Evolutionary conservation across 2,329 filamentous ascomycete species (phyloP).

Genomic region (Balansia obtecta): DNA sequence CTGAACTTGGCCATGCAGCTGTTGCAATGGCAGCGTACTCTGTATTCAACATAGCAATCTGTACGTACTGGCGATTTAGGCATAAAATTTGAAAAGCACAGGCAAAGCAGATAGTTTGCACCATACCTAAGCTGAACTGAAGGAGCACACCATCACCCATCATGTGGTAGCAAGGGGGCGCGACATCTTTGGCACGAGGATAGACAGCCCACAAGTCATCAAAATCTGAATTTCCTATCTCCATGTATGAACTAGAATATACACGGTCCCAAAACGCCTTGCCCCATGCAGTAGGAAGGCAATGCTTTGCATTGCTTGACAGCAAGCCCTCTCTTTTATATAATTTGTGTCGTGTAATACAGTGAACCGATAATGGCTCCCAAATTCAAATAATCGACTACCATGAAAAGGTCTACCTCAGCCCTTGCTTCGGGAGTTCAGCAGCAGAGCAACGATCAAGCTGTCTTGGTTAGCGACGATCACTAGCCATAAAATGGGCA

Average conservation of each 20-base stretch:
- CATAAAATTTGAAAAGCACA: too few relatives aligned
- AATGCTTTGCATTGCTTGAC: constrained; percentile 3
- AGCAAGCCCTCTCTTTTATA: not conserved
- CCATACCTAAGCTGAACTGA: too few relatives aligned
- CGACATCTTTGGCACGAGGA: not conserved
- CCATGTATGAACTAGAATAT: constrained; percentile 17
- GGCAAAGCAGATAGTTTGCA: too few relatives aligned
- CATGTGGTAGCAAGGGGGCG: not conserved
- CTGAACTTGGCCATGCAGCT: too few relatives aligned
- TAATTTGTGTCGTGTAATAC: not conserved
- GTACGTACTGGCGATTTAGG: too few relatives aligned
- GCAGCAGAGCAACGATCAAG: constrained; percentile 82
- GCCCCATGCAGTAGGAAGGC: constrained; percentile 20
- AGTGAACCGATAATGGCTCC: not conserved
- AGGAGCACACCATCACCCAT: not conserved
- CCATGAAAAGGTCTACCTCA: constrained; percentile 20
- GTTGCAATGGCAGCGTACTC: too few relatives aligned
- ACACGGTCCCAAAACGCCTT: constrained; percentile 26
- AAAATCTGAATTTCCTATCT: not conserved
- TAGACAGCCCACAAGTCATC: not conserved
- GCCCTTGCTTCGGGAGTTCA: constrained; percentile 74
- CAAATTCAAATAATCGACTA: not conserved
- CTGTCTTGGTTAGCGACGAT: constrained; percentile 28
- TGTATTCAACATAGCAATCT: too few relatives aligned
- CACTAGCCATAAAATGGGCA: not conserved